phyloP scores from a whole-genome alignment of 2,329 filamentous ascomycete genomes.

The Talaromyces sp. region DNA sequence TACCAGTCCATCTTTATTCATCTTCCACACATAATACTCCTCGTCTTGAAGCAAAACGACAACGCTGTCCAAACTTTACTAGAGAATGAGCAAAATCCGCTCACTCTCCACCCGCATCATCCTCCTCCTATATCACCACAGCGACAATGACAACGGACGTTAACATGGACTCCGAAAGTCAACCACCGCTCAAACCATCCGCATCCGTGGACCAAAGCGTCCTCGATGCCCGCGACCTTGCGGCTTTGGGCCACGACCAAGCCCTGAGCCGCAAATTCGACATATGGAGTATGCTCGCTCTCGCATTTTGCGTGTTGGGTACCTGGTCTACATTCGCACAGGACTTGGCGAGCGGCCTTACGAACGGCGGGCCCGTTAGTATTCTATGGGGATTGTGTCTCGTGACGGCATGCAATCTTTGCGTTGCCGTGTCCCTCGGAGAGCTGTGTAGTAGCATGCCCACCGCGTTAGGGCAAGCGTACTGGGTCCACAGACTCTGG shows the following conservation, averaged over 20 bases:
- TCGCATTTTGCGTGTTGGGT: slow-evolving; percentile 56
- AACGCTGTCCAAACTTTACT: background rate
- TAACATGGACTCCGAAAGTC: slow-evolving; percentile 10
- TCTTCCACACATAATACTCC: background rate
- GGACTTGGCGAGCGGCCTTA: slow-evolving; percentile 50
- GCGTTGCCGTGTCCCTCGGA: slow-evolving; percentile 54
- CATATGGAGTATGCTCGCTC: slow-evolving; percentile 55
- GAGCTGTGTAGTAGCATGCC: slow-evolving; percentile 59
- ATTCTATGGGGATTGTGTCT: slow-evolving; percentile 56
- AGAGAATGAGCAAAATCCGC: slow-evolving; percentile 16
- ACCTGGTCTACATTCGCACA: slow-evolving; percentile 59
- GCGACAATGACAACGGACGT: slow-evolving; percentile 1
- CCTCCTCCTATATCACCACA: slow-evolving; percentile 1
- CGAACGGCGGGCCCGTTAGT: slow-evolving; percentile 52
- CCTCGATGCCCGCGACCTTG: slow-evolving; percentile 42
- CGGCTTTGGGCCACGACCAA: slow-evolving; percentile 43
- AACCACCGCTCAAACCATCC: slow-evolving; percentile 13
- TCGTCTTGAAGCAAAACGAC: background rate
- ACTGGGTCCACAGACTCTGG: slow-evolving; percentile 52
- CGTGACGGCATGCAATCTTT: slow-evolving; percentile 53
- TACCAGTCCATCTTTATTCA: background rate
- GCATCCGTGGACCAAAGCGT: slow-evolving; percentile 29
- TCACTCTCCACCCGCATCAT: background rate
- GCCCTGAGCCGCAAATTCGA: slow-evolving; percentile 49
- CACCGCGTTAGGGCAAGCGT: slow-evolving; percentile 58